Conservation (phyloP, 2,329 filamentous ascomycete genomes). For the Microcyclospora pomicola region DNA sequence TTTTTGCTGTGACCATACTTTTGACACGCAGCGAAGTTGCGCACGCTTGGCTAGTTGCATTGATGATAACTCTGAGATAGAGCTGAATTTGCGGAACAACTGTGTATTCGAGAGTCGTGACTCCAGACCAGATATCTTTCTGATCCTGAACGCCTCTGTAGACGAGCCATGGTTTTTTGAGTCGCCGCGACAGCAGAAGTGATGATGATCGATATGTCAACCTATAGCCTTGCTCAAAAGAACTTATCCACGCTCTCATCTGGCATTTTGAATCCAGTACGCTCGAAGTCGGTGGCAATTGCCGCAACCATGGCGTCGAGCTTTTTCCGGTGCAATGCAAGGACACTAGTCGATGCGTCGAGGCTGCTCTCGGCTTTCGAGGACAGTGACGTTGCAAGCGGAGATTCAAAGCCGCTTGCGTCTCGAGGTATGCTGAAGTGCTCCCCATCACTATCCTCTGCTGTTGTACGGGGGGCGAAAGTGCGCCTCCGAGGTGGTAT, state of each 20-base stretch:
- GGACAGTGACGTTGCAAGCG: conserved; percentile 4
- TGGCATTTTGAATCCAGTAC: conserved; percentile 35
- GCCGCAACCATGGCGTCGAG: conserved; percentile 32
- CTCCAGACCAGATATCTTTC: no score
- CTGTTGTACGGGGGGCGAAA: conserved; percentile 28
- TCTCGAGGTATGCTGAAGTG: conserved; percentile 16
- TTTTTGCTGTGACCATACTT: no score
- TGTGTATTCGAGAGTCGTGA: no score
- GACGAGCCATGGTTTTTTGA: no score
- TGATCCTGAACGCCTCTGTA: no score
- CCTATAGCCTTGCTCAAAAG: conserved; percentile 11
- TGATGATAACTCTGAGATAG: no score
- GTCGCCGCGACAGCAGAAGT: no score
- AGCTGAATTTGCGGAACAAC: no score
- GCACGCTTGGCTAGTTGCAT: no score
- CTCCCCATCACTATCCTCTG: conserved; percentile 27
- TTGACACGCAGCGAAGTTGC: no score
- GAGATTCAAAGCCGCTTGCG: neutral
- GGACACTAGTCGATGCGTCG: conserved; percentile 20
- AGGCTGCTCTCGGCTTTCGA: conserved; percentile 9
- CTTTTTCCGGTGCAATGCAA: conserved; percentile 37
- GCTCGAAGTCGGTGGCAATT: conserved; percentile 30
- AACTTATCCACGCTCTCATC: conserved; percentile 22
- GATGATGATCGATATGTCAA: no score
- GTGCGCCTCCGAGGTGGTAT: conserved; percentile 28